These are phyloP conservation scores for Spergularia azorica DNA, from an alignment of 179 eudicot species.

Conservation along the genomic window DNA sequence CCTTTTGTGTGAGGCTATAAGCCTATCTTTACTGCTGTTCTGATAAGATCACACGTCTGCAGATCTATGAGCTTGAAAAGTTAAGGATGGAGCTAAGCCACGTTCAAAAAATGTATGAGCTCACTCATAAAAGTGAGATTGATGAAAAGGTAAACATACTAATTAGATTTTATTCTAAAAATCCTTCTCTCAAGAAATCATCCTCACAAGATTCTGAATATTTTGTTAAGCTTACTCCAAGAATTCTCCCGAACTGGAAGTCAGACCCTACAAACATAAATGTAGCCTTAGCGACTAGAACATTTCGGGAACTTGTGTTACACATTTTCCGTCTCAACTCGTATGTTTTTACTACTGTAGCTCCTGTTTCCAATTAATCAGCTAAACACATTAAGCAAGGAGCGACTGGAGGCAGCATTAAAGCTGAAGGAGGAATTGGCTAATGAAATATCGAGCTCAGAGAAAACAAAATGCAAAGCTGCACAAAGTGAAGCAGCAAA, in stretches of 20 bases:
- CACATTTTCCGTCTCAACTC: constrained; percentile 3
- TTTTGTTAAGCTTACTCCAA: background rate
- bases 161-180: background rate
- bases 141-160: constrained; percentile 14
- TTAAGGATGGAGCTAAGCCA: constrained; percentile 21
- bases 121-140: constrained; percentile 1
- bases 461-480: constrained; percentile 3
- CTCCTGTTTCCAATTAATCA: constrained; percentile 24
- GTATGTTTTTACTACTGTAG: constrained; percentile 11
- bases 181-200: background rate
- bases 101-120: constrained; percentile 20
- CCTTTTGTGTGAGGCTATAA: background rate
- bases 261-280: background rate
- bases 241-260: background rate
- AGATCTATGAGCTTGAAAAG: constrained; percentile 19
- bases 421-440: constrained; percentile 1
- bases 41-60: background rate
- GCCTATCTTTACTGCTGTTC: background rate
- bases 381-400: constrained; percentile 18
- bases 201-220: background rate
- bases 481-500: constrained; percentile 43
- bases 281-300: background rate
- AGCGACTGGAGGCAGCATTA: constrained; percentile 21
- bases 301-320: background rate
- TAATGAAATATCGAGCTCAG: constrained; percentile 1